Evolutionary conservation across 345 rosid species (phyloP).

Genomic region (Eucalyptus marginata): DNA sequence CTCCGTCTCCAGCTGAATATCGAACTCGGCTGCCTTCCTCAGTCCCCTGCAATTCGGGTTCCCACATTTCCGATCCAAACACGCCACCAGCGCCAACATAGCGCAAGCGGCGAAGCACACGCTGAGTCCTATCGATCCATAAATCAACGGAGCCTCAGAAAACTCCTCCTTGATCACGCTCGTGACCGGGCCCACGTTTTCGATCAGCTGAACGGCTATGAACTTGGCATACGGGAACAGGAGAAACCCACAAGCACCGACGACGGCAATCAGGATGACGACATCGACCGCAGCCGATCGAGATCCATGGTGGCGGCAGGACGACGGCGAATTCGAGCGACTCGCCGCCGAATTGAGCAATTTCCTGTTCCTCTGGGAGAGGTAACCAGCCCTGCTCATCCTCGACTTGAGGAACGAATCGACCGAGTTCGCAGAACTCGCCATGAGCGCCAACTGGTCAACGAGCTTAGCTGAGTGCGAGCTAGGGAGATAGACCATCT

Average conservation of each 20-base stretch:
- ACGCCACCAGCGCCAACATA: slow-evolving; percentile 47
- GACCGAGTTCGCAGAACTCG: slow-evolving; percentile 35
- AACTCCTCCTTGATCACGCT: slow-evolving; percentile 57
- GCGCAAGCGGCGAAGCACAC: slow-evolving; percentile 48
- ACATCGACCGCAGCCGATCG: slow-evolving; percentile 72
- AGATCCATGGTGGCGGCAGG: slow-evolving; percentile 37
- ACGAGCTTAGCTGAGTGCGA: slow-evolving; percentile 78
- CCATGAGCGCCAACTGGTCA: slow-evolving; percentile 54
- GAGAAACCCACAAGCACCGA: slow-evolving; percentile 63
- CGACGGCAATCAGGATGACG: slow-evolving; percentile 55
- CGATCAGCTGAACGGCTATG: slow-evolving; percentile 15
- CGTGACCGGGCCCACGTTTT: slow-evolving; percentile 26
- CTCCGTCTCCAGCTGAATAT: slow-evolving; percentile 89
- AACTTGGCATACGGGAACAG: slow-evolving; percentile 54
- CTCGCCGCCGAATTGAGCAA: slow-evolving; percentile 15
- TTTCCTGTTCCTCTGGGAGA: slow-evolving; percentile 14
- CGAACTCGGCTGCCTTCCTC: slow-evolving; percentile 71
- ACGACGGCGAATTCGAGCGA: slow-evolving; percentile 16
- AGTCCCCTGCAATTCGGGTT: slow-evolving; percentile 79
- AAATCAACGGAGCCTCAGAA: slow-evolving; percentile 44
- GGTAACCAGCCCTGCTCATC: slow-evolving; percentile 9
- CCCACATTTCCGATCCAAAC: slow-evolving; percentile 61
- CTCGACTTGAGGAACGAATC: slow-evolving; percentile 29
- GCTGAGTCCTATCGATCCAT: slow-evolving; percentile 56
- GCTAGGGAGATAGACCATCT: slow-evolving; percentile 73